These are phyloP conservation scores for Xylariaceae sp. DNA, from an alignment of 2,329 filamentous ascomycete genomes.

Conservation along the genomic window DNA sequence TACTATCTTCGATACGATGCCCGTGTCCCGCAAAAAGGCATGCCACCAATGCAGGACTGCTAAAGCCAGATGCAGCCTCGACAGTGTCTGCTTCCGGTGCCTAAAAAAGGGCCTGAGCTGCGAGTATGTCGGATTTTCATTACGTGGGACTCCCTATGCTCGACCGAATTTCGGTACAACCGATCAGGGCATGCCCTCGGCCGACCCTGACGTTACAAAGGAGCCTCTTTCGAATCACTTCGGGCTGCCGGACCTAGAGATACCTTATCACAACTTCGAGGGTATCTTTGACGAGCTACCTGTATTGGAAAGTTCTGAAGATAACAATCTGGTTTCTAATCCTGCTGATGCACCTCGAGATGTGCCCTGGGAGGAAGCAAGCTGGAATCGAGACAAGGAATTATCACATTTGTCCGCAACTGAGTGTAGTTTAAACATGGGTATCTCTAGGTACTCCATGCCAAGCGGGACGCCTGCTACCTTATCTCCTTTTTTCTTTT, in stretches of 20 bases:
- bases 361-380: neutral
- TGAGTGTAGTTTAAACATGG: neutral
- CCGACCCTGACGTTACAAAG: neutral
- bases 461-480: neutral
- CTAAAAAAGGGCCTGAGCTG: conserved; percentile 27
- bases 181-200: neutral
- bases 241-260: neutral
- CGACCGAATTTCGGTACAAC: neutral
- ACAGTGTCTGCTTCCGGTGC: conserved; percentile 31
- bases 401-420: neutral
- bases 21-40: conserved; percentile 35
- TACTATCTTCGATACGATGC: conserved; percentile 22
- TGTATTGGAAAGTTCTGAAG: neutral
- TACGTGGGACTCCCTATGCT: conserved; percentile 15
- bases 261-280: neutral
- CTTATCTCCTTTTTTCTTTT: too few species aligned
- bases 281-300: neutral
- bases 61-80: conserved; percentile 37
- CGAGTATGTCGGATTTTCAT: conserved; percentile 22
- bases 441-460: neutral
- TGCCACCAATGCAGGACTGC: conserved; percentile 35
- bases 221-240: neutral
- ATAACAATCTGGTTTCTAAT: neutral
- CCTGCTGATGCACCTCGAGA: neutral
- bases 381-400: neutral